Percentiles rank a stretch among this genome's conserved stretches.
phyloP scores from a whole-genome alignment of 208 protist species.

The Crithidia brevicula region DNA sequence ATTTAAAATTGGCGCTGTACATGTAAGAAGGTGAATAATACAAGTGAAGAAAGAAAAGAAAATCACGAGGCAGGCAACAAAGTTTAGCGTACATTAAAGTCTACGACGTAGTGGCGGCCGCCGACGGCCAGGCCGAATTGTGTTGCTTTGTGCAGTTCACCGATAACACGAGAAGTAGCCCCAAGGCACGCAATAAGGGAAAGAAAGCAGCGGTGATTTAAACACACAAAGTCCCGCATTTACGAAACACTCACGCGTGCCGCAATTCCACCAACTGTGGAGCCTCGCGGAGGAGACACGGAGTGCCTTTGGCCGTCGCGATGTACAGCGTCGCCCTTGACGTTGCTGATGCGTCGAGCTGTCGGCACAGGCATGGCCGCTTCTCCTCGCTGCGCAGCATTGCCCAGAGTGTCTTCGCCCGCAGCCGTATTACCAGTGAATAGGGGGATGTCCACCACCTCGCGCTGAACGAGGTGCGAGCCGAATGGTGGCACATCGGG shows the following conservation, averaged over 20 bases:
- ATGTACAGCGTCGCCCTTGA: not conserved
- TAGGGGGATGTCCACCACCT: constrained; percentile 18
- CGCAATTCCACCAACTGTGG: not conserved
- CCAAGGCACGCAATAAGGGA: not conserved
- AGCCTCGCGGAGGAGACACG: not conserved
- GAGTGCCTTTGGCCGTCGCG: not conserved
- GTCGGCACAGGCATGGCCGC: constrained; percentile 12
- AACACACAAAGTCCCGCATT: not conserved
- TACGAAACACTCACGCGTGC: constrained; percentile 65
- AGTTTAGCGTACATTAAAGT: constrained; percentile 8
- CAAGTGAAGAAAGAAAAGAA: constrained; percentile 6
- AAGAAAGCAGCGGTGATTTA: not conserved
- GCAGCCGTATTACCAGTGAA: not conserved
- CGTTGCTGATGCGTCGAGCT: constrained; percentile 12
- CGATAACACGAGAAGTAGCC: not conserved
- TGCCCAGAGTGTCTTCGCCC: not conserved
- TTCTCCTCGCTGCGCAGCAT: not conserved
- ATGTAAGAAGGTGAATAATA: not conserved
- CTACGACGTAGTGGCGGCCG: too few species aligned
- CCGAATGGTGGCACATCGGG: constrained; percentile 56
- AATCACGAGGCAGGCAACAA: too few species aligned
- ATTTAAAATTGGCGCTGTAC: not conserved
- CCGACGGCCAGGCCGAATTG: too few species aligned
- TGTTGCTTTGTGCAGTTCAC: too few species aligned
- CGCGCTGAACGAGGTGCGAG: constrained; percentile 44